phyloP scores from a whole-genome alignment of 345 rosid genomes.

The Salix exigua region DNA sequence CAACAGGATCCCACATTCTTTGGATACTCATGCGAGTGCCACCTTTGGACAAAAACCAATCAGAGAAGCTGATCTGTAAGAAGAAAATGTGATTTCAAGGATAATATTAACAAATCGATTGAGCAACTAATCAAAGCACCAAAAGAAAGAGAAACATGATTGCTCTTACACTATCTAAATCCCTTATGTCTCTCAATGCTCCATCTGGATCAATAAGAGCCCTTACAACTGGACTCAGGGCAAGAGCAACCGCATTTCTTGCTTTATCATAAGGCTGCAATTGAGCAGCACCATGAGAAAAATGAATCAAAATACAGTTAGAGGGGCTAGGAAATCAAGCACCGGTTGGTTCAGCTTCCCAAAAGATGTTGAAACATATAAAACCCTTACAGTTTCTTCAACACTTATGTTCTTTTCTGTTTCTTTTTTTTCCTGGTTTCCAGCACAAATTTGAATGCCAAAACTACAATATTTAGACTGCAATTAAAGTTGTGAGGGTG shows the following conservation, averaged over 20 bases:
- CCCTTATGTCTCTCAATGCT: conserved; percentile 82
- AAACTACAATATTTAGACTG: background rate
- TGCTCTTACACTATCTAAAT: conserved; percentile 72
- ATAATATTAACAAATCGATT: background rate
- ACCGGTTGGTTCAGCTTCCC: background rate
- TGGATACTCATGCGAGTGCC: conserved; percentile 84
- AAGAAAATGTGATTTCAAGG: conserved; percentile 7
- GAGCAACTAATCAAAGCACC: background rate
- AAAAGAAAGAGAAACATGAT: conserved; percentile 8
- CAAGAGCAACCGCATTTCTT: conserved; percentile 91
- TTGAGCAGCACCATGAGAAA: conserved; percentile 8
- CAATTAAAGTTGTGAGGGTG: background rate
- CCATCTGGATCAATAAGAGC: conserved; percentile 89
- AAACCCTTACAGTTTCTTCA: background rate
- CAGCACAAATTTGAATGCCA: background rate
- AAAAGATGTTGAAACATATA: background rate
- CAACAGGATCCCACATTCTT: conserved; percentile 99
- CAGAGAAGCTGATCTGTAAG: conserved; percentile 91
- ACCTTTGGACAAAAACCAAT: conserved; percentile 96
- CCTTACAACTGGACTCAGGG: conserved; percentile 88
- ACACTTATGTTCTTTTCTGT: background rate
- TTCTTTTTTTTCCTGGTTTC: background rate
- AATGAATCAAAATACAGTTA: conserved; percentile 12
- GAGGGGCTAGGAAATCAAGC: background rate
- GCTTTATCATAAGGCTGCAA: conserved; percentile 85